A percentile compares a stretch with the other conserved stretches of the same genome.
Evolutionary conservation across 2,329 filamentous ascomycete genomes (phyloP).

Genomic region (Penicillium sp.): DNA sequence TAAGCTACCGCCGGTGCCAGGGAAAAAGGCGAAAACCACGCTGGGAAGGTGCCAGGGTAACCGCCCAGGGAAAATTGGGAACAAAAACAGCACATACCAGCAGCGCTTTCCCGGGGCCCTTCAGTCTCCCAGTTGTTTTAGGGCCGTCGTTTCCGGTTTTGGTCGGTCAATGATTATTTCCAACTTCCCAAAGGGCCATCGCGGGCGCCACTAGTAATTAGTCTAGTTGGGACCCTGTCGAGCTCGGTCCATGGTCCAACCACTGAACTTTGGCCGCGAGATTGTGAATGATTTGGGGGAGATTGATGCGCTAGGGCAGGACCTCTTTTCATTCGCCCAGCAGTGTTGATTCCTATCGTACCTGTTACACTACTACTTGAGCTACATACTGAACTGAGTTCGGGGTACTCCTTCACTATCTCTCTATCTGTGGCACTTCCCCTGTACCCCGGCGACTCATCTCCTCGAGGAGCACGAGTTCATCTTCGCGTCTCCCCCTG

Average conservation of each 20-base stretch:
- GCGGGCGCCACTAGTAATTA: neutral
- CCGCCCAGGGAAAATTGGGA: neutral
- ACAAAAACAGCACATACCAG: constrained; percentile 6
- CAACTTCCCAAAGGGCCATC: neutral
- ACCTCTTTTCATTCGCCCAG: neutral
- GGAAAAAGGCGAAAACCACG: neutral
- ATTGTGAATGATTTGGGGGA: too few relatives aligned
- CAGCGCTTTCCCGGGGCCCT: neutral
- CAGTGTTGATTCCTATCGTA: neutral
- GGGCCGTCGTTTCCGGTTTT: neutral
- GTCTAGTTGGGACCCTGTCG: neutral
- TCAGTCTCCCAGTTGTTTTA: neutral
- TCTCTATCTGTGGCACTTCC: neutral
- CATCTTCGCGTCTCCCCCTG: neutral
- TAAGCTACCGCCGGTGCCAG: neutral
- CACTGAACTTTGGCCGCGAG: neutral
- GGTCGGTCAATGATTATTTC: neutral
- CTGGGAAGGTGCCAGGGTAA: constrained; percentile 4
- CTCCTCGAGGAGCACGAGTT: neutral
- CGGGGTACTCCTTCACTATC: neutral
- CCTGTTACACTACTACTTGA: neutral
- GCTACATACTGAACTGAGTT: neutral
- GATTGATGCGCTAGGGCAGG: neutral
- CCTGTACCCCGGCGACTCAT: neutral
- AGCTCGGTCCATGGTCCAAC: constrained; percentile 1